phyloP scores from a whole-genome alignment of 192 early-diverging fungal genomes.

The Glomus cerebriforme region DNA sequence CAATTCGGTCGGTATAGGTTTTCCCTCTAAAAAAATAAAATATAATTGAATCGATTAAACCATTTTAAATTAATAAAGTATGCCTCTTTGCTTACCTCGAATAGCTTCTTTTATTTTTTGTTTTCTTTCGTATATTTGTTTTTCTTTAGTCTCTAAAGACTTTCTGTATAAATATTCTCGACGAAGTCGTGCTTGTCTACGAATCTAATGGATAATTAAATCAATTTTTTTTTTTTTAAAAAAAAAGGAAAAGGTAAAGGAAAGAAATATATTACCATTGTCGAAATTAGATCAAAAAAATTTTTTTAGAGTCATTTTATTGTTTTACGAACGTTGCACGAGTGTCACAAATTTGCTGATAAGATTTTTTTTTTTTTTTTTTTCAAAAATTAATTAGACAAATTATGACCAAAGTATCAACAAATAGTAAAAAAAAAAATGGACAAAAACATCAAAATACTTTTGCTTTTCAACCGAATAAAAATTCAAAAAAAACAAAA shows the following conservation, averaged over 20 bases:
- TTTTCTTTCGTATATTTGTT: conserved; percentile 90
- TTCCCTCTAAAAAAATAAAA: conserved; percentile 66
- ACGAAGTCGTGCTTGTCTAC: conserved; percentile 84
- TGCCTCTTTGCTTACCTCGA: conserved; percentile 55
- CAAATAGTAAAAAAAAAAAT: conserved; percentile 58
- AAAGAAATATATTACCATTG: neutral
- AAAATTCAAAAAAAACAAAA: conserved; percentile 76
- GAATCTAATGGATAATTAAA: conserved; percentile 52
- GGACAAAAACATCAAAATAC: conserved; percentile 90
- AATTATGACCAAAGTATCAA: conserved; percentile 12
- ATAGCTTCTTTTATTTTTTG: conserved; percentile 92
- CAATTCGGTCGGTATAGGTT: conserved; percentile 85
- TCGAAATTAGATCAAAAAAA: neutral
- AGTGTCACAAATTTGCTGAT: neutral
- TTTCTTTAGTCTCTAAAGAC: conserved; percentile 91
- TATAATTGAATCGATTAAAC: neutral
- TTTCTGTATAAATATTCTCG: conserved; percentile 98
- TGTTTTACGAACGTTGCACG: too few relatives aligned
- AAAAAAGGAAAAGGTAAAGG: neutral
- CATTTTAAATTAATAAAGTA: neutral
- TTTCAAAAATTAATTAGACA: too few relatives aligned
- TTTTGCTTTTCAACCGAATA: conserved; percentile 84
- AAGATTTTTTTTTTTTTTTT: too few relatives aligned
- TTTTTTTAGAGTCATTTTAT: too few relatives aligned
- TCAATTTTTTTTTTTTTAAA: neutral